Percentiles rank a stretch among this genome's conserved stretches.
These are phyloP conservation scores for Setomelanomma holmii DNA, from an alignment of 2,329 filamentous ascomycete genomes.

Conservation along the genomic window DNA sequence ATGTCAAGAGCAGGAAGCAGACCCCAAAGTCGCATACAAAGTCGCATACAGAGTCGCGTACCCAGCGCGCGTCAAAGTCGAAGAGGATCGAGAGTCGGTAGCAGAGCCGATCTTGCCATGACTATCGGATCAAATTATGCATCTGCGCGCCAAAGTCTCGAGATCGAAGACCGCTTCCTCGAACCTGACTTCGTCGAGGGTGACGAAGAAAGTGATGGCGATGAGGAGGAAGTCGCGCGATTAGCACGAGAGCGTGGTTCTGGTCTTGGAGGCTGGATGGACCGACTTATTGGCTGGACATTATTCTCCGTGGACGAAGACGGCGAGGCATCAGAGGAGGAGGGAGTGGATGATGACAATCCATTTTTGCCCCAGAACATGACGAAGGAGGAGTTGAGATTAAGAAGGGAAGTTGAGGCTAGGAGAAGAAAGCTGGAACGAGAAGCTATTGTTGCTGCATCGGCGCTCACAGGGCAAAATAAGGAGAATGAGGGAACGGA, in stretches of 20 bases:
- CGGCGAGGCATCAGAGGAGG: constrained; percentile 40
- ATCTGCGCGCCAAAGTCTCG: constrained; percentile 39
- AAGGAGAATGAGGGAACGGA: constrained; percentile 15
- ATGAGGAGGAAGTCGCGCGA: constrained; percentile 61
- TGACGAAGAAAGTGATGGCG: constrained; percentile 51
- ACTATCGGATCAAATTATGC: constrained; percentile 30
- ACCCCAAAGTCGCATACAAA: constrained; percentile 49
- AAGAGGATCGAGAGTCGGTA: constrained; percentile 42
- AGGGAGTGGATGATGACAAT: constrained; percentile 38
- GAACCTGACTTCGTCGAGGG: constrained; percentile 61
- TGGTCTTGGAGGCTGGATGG: constrained; percentile 64
- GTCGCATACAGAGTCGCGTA: constrained; percentile 47
- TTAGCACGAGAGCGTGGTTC: constrained; percentile 61
- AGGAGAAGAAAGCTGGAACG: constrained; percentile 45
- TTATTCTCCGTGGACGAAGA: constrained; percentile 63
- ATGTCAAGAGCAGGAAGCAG: constrained; percentile 36
- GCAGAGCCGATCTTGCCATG: constrained; percentile 47
- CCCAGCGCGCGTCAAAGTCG: constrained; percentile 49
- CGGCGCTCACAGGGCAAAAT: constrained; percentile 47
- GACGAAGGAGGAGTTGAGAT: constrained; percentile 47
- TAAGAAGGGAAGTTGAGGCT: constrained; percentile 47
- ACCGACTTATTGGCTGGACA: constrained; percentile 64
- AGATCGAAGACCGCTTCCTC: constrained; percentile 31
- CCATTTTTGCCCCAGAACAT: constrained; percentile 32
- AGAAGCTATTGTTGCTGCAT: constrained; percentile 44